Evolutionary conservation across 139 green algal genomes (phyloP), one percentile per base, ranked within the genome.

Genomic region (Bryopsis sp.): DNA sequence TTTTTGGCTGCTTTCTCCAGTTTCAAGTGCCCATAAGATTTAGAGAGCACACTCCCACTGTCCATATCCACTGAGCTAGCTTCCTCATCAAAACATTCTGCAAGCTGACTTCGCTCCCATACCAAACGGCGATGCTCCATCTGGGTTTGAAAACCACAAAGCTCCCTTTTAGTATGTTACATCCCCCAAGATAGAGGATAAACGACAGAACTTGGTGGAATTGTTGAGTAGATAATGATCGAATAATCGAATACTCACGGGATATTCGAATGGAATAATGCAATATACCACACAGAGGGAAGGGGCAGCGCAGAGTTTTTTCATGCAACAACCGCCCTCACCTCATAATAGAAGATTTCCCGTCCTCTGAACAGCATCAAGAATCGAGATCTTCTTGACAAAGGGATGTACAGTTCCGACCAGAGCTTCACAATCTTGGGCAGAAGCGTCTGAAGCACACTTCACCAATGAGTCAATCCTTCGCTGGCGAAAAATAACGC

Each of bases 301-400:
- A n/a, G n/a, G n/a, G 43, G 43, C 43, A 54, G 19, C 11, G 19
- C 43, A 26, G 43, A 26, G 43, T 54, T 11, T 54, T 11, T 54
- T 19, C 19, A 19, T 19, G 43, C 19, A 11, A 11, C 19, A 19
- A 19, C 43, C 15, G 15, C 43, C 15, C 6, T n/a, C 48, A 82
- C 70, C 64, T 86, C 76, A n/a, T 79, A 80, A 71, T 84, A 90
- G 63, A 88, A 84, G 24, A 82, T 59, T 68, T 90, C 81, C 8
- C 77, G 65, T 36, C 66, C 69, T 24, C 72, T 58, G 71, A 89
- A 89, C 7, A 47, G 58, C 33, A 86, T 64, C 38, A 74, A 85
- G 72, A 88, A 87, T 38, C 84, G 76, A 24, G 73, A 81, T 48
- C 84, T 76, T 73, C 87, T 83, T 8, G 72, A 58, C 31, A 90